Evolutionary conservation across 116 monocot genomes (phyloP).

Genomic region (Papilionanthe hybrid): DNA sequence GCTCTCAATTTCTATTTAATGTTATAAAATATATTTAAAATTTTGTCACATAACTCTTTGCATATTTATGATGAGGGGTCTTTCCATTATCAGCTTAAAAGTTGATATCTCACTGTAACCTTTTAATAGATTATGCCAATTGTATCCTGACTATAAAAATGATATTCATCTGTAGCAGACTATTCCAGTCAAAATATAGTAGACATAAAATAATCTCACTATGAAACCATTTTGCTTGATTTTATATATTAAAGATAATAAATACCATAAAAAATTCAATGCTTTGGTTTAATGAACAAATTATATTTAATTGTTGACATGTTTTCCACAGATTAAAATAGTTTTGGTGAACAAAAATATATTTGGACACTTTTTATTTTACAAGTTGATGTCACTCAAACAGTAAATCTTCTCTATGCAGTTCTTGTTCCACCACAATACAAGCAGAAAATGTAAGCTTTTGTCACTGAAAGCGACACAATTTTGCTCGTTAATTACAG

Average conservation of each 20-base stretch:
- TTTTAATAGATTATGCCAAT: neutral
- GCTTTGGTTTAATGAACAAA: too few relatives aligned
- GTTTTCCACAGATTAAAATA: too few relatives aligned
- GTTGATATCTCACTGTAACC: neutral
- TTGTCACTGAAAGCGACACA: too few relatives aligned
- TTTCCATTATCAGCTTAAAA: neutral
- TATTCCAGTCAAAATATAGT: neutral
- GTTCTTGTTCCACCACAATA: too few relatives aligned
- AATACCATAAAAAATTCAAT: too few relatives aligned
- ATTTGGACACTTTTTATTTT: too few relatives aligned
- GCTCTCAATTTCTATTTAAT: neutral
- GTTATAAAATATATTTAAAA: neutral
- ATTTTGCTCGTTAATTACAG: too few relatives aligned
- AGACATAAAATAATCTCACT: neutral
- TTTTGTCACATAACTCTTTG: neutral
- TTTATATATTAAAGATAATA: neutral
- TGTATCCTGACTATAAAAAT: neutral
- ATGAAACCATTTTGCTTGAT: neutral
- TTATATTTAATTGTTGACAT: too few relatives aligned
- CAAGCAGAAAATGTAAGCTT: too few relatives aligned
- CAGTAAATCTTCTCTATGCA: too few relatives aligned
- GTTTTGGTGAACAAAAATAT: too few relatives aligned
- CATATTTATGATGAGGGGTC: neutral
- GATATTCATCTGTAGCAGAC: neutral
- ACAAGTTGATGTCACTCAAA: too few relatives aligned